phyloP scores from a whole-genome alignment of 495 filamentous ascomycete genomes.

The Hypoxylon lienhwacheense region DNA sequence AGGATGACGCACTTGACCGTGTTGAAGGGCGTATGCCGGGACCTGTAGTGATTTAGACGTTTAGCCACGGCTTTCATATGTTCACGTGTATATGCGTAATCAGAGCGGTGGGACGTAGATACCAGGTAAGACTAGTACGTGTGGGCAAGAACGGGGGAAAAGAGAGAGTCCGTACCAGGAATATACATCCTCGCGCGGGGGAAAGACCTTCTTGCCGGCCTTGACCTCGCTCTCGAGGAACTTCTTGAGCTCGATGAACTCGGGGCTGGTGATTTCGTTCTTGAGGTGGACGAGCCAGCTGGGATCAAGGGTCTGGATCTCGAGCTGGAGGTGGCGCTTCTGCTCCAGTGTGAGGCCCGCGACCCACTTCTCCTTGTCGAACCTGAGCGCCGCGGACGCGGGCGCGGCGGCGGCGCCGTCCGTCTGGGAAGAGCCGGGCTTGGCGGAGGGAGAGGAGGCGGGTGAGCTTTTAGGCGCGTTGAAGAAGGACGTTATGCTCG shows the following conservation, averaged over 20 bases:
- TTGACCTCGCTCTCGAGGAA: constrained; percentile 81
- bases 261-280: constrained; percentile 72
- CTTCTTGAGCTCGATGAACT: constrained; percentile 83
- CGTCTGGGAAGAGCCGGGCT: no score
- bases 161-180: constrained; percentile 65
- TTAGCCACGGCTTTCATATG: neutral
- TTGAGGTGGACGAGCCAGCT: constrained; percentile 88
- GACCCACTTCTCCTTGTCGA: constrained; percentile 88
- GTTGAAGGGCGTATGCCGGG: constrained; percentile 83
- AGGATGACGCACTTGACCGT: constrained; percentile 86
- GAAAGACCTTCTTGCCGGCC: constrained; percentile 75
- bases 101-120: neutral
- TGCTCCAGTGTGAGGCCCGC: constrained; percentile 77
- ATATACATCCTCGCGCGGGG: constrained; percentile 87
- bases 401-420: no score
- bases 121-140: neutral
- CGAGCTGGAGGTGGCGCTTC: constrained; percentile 75
- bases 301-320: constrained; percentile 88
- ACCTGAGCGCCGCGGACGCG: constrained; percentile 52
- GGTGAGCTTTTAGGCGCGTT: constrained; percentile 43
- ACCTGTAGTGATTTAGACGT: constrained; percentile 59
- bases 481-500: constrained; percentile 60
- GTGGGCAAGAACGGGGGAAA: neutral
- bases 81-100: neutral
- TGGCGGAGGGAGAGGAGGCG: constrained; percentile 33